phyloP scores from a whole-genome alignment of 2,329 filamentous ascomycete species.

The Colletotrichum simmondsii region DNA sequence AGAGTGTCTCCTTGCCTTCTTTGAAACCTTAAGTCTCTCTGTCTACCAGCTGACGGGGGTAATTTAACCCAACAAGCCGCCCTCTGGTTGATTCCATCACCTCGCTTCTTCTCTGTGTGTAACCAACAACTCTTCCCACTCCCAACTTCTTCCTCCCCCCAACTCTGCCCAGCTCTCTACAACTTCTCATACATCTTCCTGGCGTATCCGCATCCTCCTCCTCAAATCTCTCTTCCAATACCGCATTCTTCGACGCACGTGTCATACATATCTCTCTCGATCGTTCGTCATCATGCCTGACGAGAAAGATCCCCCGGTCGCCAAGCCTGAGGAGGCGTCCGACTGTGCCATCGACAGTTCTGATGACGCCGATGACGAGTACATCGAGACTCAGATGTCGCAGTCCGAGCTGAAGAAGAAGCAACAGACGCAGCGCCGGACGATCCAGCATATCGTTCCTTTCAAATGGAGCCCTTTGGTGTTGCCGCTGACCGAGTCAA shows the following conservation, averaged over 20 bases:
- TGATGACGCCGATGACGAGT: conserved; percentile 51
- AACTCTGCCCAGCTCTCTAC: background rate
- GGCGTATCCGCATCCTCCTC: background rate
- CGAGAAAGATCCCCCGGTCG: conserved; percentile 10
- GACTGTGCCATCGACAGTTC: conserved; percentile 51
- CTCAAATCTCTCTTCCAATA: background rate
- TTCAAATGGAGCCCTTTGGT: conserved; percentile 78
- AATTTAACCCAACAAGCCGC: background rate
- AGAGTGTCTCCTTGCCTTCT: background rate
- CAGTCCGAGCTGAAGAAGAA: conserved; percentile 52
- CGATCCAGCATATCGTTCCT: conserved; percentile 57
- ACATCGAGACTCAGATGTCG: conserved; percentile 50
- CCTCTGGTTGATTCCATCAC: background rate
- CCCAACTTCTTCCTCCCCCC: background rate
- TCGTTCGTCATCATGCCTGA: conserved; percentile 11
- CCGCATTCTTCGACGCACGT: background rate
- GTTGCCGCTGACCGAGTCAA: conserved; percentile 75
- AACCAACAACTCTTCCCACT: background rate
- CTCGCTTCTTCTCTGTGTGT: conserved; percentile 7
- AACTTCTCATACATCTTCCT: background rate
- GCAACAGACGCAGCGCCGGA: conserved; percentile 41
- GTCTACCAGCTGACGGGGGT: background rate
- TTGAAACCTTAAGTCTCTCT: background rate
- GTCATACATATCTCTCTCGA: background rate
- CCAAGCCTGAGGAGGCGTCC: background rate